phyloP scores from a whole-genome alignment of 345 rosid genomes.

The Citrus sp. region DNA sequence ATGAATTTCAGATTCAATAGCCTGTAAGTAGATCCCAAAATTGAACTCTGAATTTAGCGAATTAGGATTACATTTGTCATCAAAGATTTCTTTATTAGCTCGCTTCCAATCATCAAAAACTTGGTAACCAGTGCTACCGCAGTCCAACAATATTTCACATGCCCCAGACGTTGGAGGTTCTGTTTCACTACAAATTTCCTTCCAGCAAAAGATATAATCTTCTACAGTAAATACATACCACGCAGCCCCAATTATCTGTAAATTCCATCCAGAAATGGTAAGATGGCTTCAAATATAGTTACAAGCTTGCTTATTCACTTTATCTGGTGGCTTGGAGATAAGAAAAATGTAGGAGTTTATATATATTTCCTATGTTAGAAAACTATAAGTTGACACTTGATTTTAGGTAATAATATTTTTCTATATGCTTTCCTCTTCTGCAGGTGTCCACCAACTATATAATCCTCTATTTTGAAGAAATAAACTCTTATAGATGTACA shows the following conservation, averaged over 20 bases:
- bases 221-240: constrained; percentile 84
- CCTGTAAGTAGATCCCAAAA: constrained; percentile 73
- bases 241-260: constrained; percentile 75
- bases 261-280: background rate
- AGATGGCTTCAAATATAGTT: background rate
- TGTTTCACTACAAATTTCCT: constrained; percentile 39
- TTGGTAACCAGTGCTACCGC: constrained; percentile 45
- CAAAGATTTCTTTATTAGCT: constrained; percentile 41
- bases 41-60: constrained; percentile 34
- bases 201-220: constrained; percentile 72
- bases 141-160: constrained; percentile 57
- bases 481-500: background rate
- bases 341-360: no score
- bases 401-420: no score
- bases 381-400: no score
- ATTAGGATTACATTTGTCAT: constrained; percentile 34
- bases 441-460: no score
- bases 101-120: constrained; percentile 56
- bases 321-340: no score
- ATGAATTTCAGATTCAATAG: constrained; percentile 56
- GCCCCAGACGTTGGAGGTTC: constrained; percentile 18
- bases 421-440: no score
- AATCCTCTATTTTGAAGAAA: no score
- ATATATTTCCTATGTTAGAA: no score
- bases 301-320: background rate